Evolutionary conservation across 768 basidiomycete species (phyloP), one percentile per base, ranked within the genome.

Genomic region (Tephrocybe rancida): DNA sequence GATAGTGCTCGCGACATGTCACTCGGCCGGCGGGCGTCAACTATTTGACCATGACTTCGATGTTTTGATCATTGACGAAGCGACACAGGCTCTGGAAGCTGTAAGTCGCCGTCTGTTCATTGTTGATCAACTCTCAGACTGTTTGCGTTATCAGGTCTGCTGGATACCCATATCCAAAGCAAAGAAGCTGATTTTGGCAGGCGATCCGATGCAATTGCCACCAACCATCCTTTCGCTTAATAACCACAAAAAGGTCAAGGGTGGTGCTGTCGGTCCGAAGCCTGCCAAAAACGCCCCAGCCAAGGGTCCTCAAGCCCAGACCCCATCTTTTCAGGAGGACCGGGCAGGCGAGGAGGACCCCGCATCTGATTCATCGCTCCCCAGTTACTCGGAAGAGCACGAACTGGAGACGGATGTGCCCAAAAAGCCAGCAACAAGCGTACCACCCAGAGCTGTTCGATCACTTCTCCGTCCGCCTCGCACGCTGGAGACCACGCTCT

Each of bases 131-230:
- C 55, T 42, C 44, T 30, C 24, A 42, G 34, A 24, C 26, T 29
- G 8, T 25, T 21, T 6, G 14, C n/a, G n/a, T 44, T 11, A 52
- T 3, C 55, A 89, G 88, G 88, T 88, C 4, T 98, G 95, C 71
- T 98, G 96, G 95, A 83, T 98, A 27, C 95, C 97, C 0, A 89
- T 98, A 50, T 84, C 95, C 70, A 96, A 95, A 67, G 90, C 86
- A 1, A 88, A 86, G 72, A 96, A 94, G 67, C 73, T 95, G 44
- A 88, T 95, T 13, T 75, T 97, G 22, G 95, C 95, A 1, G 96
- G 96, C 0, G 96, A 98, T 70, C 95, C 95, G 1, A 88, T 93
- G 79, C 96, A 98, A 74, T 78, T 99, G 3, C 95, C 95, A 0
- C 96, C 96, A 0, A 99, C 96, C 0, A 84, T 98, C 43, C 75